Percentiles rank a stretch among this genome's conserved stretches.
These are phyloP conservation scores for Alternaria sp. DNA, from an alignment of 2,329 filamentous ascomycete species.

Conservation along the genomic window DNA sequence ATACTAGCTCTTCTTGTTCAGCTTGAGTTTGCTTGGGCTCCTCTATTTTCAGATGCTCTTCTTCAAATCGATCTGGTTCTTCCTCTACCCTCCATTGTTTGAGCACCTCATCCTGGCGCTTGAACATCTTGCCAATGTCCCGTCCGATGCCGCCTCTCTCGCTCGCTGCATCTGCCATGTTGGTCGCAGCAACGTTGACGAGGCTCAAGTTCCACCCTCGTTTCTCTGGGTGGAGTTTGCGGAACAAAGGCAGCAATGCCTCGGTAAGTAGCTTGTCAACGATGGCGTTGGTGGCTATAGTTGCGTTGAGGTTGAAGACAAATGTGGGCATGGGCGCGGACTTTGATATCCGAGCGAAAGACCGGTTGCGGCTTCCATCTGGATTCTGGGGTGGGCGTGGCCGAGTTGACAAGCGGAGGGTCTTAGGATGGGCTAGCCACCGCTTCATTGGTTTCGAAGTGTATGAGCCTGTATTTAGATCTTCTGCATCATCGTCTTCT, in stretches of 20 bases:
- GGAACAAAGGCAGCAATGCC: conserved; percentile 74
- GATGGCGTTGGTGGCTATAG: conserved; percentile 60
- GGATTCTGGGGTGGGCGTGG: conserved; percentile 64
- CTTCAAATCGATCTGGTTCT: background rate
- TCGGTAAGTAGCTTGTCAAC: conserved; percentile 76
- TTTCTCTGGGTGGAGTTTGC: conserved; percentile 74
- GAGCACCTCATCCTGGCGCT: conserved; percentile 73
- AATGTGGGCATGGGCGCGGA: conserved; percentile 78
- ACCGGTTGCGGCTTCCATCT: conserved; percentile 65
- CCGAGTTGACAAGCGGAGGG: conserved; percentile 81
- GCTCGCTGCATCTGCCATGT: conserved; percentile 70
- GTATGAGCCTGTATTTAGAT: background rate
- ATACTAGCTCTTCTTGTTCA: background rate
- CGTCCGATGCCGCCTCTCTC: conserved; percentile 64
- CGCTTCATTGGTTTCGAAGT: conserved; percentile 35
- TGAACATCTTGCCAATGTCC: conserved; percentile 87
- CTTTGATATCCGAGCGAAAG: conserved; percentile 76
- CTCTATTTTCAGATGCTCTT: conserved; percentile 11
- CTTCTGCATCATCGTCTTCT: conserved; percentile 53
- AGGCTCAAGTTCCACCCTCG: conserved; percentile 81
- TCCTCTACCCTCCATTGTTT: conserved; percentile 69
- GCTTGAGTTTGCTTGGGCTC: background rate
- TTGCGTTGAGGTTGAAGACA: conserved; percentile 67
- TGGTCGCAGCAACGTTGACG: conserved; percentile 86
- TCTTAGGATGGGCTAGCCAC: conserved; percentile 85